These are phyloP conservation scores for Pythium dissimile DNA, from an alignment of 352 stramenopile genomes.

Conservation along the genomic window DNA sequence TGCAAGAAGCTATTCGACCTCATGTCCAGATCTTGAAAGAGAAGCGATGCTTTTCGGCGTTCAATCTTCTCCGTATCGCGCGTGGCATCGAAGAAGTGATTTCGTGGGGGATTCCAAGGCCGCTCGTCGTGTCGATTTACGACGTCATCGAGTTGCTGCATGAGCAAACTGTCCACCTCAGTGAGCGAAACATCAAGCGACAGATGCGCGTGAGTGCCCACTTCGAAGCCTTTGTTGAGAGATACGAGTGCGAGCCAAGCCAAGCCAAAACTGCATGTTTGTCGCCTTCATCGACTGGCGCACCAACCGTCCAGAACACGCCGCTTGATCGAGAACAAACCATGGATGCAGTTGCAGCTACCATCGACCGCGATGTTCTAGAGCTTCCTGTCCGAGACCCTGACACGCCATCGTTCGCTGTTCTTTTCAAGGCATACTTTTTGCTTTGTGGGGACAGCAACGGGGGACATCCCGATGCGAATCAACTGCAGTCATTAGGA, in stretches of 20 bases:
- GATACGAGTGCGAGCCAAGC: background rate
- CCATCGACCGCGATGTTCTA: constrained; percentile 43
- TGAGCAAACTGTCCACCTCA: constrained; percentile 31
- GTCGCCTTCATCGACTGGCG: too few relatives aligned
- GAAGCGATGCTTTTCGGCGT: constrained; percentile 46
- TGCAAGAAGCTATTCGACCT: constrained; percentile 35
- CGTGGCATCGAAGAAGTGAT: constrained; percentile 46
- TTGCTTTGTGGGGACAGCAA: constrained; percentile 18
- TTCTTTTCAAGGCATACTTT: constrained; percentile 62
- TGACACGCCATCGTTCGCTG: constrained; percentile 15
- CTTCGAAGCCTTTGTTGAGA: constrained; percentile 36
- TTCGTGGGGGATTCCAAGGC: constrained; percentile 43
- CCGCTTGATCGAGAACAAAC: background rate
- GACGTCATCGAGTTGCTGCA: constrained; percentile 51
- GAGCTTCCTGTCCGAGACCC: constrained; percentile 31
- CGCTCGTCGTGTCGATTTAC: constrained; percentile 49
- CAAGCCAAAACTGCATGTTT: too few relatives aligned
- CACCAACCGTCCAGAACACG: background rate
- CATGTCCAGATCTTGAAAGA: constrained; percentile 34
- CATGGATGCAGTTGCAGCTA: constrained; percentile 24
- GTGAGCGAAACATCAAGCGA: constrained; percentile 37
- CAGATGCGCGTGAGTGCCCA: constrained; percentile 36
- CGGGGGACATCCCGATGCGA: background rate
- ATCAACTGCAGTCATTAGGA: background rate
- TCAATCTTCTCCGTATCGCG: constrained; percentile 55